Percentiles rank a stretch among this genome's conserved stretches.
These are phyloP conservation scores for Sordariomycetes sp. DNA, from an alignment of 2,329 filamentous ascomycete species.

Conservation along the genomic window DNA sequence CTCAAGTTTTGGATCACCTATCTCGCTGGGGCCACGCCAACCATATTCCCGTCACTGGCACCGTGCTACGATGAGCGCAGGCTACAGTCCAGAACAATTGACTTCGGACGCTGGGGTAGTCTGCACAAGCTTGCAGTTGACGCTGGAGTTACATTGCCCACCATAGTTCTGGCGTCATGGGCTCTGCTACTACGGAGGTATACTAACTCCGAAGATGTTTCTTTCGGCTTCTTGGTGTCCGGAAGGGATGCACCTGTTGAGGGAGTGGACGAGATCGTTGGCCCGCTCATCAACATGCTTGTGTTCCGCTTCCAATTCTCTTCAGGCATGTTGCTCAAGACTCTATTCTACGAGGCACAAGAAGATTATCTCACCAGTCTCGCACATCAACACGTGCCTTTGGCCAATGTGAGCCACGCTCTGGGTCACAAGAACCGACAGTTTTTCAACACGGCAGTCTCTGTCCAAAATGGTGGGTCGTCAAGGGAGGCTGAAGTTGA, in stretches of 20 bases:
- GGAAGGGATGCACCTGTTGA: constrained; percentile 41
- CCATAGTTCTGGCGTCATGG: constrained; percentile 42
- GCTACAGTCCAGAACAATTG: constrained; percentile 6
- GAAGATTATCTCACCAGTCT: constrained; percentile 34
- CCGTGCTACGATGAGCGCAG: too few relatives aligned
- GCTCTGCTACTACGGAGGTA: constrained; percentile 37
- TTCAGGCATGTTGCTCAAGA: constrained; percentile 10
- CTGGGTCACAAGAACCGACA: constrained; percentile 11
- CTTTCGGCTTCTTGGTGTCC: constrained; percentile 44
- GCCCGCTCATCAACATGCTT: constrained; percentile 46
- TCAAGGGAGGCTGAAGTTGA: background rate
- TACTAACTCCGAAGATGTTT: constrained; percentile 34
- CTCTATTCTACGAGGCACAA: constrained; percentile 32
- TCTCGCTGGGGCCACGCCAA: constrained; percentile 2
- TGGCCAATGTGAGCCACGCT: constrained; percentile 32
- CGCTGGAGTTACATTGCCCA: constrained; percentile 33
- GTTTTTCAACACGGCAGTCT: constrained; percentile 22
- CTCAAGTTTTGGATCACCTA: constrained; percentile 11
- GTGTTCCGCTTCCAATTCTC: constrained; percentile 33
- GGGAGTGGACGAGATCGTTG: constrained; percentile 37
- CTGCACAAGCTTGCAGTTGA: constrained; percentile 2
- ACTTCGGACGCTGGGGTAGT: constrained; percentile 3
- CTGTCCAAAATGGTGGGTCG: constrained; percentile 15
- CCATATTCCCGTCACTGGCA: constrained; percentile 1
- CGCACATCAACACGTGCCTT: constrained; percentile 37